Evolutionary conservation across 306 rosid species (phyloP), one percentile per base, ranked within the genome.

Genomic region (Hylodesmum podocarpum): DNA sequence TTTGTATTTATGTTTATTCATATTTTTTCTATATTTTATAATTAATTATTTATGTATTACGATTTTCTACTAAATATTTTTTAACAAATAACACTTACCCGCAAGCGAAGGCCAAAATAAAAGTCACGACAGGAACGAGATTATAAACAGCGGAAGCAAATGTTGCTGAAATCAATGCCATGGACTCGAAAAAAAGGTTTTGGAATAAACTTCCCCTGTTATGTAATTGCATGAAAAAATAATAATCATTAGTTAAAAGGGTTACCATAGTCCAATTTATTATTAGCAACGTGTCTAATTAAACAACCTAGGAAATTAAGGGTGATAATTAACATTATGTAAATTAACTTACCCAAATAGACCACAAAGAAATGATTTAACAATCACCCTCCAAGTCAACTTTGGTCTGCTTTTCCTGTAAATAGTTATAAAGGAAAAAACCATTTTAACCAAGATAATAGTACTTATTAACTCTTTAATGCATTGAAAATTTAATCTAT

Each of bases 341-440:
- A 41, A 63, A 66, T n/a, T n/a, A n/a, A n/a, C 78, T 4, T 81
- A 89, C 91, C 94, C 91, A 70, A 89, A 75, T 40, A 89, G 64
- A 15, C 90, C 90, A 34, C 84, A 84, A 14, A 87, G 47, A 72
- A 87, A 87, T 40, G 75, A 82, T 73, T 77, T 84, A 12, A 75
- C 68, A 4, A 84, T 11, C 1, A 86, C 83, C 11, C 55, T 81
- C 85, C 84, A 72, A 8, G 85, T 85, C 18, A 89, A 15, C 72
- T 84, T 86, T 11, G 88, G 86, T 67, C 79, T 84, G 37, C 40
- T 83, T 3, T 83, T 86, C 85, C 89, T 87, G 85, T 11, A 62
- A 62, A 31, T 8, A 25, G 0, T 4, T 9, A 66, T 6, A 18
- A 49, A 49, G 10, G 22, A 33, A 51, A 21, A 51, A 51, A n/a